Percentiles rank a stretch among this genome's conserved stretches.
Conservation (phyloP, 768 basidiomycete species). For the Lepiota brunneoincarnata region DNA sequence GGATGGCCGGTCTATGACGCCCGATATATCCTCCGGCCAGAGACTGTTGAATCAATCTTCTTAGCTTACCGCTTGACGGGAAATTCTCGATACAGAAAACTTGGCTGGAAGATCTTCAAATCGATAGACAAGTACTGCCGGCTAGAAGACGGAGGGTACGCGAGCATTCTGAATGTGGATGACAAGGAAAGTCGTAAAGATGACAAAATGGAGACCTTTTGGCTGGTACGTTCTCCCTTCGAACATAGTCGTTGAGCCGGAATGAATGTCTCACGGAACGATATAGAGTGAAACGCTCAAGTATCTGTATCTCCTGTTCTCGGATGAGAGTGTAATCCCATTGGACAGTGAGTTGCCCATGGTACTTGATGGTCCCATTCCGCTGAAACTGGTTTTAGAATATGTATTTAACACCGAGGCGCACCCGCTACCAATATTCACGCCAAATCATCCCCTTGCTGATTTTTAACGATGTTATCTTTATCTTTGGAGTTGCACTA, state of each 20-base stretch:
- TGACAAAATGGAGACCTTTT: conserved; percentile 97
- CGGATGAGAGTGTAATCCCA: conserved; percentile 71
- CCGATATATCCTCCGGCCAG: conserved; percentile 92
- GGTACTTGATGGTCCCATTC: not conserved
- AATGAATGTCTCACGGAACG: not conserved
- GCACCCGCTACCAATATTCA: conserved; percentile 38
- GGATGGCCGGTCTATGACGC: conserved; percentile 67
- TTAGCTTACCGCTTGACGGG: conserved; percentile 88
- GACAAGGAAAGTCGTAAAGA: conserved; percentile 60
- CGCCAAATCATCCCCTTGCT: conserved; percentile 17
- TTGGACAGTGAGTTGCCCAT: conserved; percentile 58
- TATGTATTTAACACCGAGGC: conserved; percentile 92
- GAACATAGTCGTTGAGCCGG: not conserved
- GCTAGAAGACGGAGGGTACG: conserved; percentile 79
- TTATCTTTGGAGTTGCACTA: no score
- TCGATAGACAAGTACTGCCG: conserved; percentile 85
- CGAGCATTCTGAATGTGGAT: conserved; percentile 84
- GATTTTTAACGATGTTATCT: not conserved
- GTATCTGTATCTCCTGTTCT: conserved; percentile 89
- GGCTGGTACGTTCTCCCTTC: conserved; percentile 58
- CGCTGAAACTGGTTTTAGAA: conserved; percentile 35
- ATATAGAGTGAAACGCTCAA: conserved; percentile 85
- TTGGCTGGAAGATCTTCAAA: conserved; percentile 90
- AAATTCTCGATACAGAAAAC: conserved; percentile 72
- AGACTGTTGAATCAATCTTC: conserved; percentile 93